Evolutionary conservation across 139 green algal genomes (phyloP).

Genomic region (Chlamydomonas sp.): DNA sequence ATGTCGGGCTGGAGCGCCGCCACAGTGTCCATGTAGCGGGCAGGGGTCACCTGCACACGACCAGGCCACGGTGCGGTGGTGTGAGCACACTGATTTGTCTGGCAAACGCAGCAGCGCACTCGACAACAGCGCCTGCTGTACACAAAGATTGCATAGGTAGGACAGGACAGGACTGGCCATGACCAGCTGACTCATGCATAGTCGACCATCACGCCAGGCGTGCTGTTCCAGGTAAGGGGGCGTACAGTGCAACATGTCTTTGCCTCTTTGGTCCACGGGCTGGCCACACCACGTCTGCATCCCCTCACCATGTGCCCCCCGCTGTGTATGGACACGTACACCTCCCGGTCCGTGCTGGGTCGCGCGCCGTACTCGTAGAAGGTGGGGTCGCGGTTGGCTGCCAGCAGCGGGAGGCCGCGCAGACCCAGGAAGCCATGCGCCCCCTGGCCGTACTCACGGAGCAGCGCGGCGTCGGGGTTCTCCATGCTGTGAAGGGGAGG

Average conservation of each 20-base stretch:
- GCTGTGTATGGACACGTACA: constrained; percentile 58
- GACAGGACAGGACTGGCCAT: too few relatives aligned
- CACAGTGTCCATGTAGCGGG: constrained; percentile 68
- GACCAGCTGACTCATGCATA: too few relatives aligned
- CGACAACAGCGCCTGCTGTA: not conserved
- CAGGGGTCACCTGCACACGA: constrained; percentile 44
- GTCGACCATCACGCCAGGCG: not conserved
- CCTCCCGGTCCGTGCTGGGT: constrained; percentile 44
- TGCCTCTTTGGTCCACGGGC: not conserved
- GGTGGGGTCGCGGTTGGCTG: constrained; percentile 68
- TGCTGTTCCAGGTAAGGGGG: not conserved
- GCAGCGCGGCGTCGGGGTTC: constrained; percentile 45
- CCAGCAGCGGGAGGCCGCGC: constrained; percentile 48
- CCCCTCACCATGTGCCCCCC: constrained; percentile 44
- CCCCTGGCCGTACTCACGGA: constrained; percentile 35
- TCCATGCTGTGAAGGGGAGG: constrained; percentile 56
- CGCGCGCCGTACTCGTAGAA: constrained; percentile 66
- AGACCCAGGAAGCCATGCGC: constrained; percentile 59
- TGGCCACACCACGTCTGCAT: too few relatives aligned
- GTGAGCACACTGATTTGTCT: not conserved
- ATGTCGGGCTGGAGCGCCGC: constrained; percentile 68
- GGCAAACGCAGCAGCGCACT: not conserved
- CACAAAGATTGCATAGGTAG: not conserved
- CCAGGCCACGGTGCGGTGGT: not conserved
- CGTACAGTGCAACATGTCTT: not conserved